Evolutionary conservation across 129 eudicot genomes (phyloP).

Genomic region (Helichrysum umbraculigerum): DNA sequence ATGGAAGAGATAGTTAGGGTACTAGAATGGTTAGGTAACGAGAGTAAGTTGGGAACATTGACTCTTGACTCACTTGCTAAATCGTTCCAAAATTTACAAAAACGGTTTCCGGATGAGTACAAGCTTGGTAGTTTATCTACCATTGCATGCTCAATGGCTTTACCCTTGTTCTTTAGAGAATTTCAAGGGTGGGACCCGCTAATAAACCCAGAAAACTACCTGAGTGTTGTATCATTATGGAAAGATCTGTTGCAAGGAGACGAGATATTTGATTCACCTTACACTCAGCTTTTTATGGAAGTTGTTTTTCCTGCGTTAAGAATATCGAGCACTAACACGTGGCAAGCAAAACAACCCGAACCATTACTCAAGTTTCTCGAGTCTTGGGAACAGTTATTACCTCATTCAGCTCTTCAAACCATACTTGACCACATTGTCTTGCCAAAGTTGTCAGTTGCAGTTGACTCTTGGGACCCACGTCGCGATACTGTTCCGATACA

Average conservation of each 20-base stretch:
- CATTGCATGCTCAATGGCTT: slow-evolving; percentile 63
- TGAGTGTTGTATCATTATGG: slow-evolving; percentile 49
- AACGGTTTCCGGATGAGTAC: slow-evolving; percentile 54
- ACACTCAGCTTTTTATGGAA: slow-evolving; percentile 54
- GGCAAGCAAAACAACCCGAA: slow-evolving; percentile 87
- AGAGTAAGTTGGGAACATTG: slow-evolving; percentile 46
- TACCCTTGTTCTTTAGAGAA: slow-evolving; percentile 59
- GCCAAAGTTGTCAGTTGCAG: slow-evolving; percentile 76
- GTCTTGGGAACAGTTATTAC: slow-evolving; percentile 70
- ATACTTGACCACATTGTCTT: slow-evolving; percentile 58
- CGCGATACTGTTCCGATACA: slow-evolving; percentile 79
- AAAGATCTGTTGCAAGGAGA: slow-evolving; percentile 61
- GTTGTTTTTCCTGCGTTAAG: slow-evolving; percentile 78
- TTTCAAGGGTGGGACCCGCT: slow-evolving; percentile 87
- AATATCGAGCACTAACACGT: slow-evolving; percentile 65
- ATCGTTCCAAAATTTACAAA: slow-evolving; percentile 52
- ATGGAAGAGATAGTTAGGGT: slow-evolving; percentile 57
- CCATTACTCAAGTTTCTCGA: slow-evolving; percentile 71
- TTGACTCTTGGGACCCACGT: slow-evolving; percentile 83
- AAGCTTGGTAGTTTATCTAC: slow-evolving; percentile 56
- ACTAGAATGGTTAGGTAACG: slow-evolving; percentile 46
- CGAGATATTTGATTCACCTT: slow-evolving; percentile 40
- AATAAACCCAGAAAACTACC: slow-evolving; percentile 47
- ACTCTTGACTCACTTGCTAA: slow-evolving; percentile 68
- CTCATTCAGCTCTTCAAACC: slow-evolving; percentile 60